These are phyloP conservation scores for Aspergillus udagawae DNA, from an alignment of 2,329 filamentous ascomycete genomes.

Conservation along the genomic window DNA sequence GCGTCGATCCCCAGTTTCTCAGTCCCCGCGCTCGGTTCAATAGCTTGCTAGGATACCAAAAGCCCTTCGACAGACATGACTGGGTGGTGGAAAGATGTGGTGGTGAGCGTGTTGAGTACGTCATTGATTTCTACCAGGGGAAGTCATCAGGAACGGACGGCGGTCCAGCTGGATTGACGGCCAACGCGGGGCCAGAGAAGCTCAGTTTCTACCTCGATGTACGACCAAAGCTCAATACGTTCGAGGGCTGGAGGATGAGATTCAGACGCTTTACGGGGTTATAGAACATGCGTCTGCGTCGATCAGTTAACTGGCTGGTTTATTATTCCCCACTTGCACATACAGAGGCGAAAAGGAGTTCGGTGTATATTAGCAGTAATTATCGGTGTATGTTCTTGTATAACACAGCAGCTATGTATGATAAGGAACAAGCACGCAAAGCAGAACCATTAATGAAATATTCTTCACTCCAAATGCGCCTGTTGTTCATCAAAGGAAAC, in stretches of 20 bases:
- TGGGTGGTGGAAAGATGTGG: conserved; percentile 95
- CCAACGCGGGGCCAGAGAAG: conserved; percentile 35
- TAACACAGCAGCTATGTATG: conserved; percentile 31
- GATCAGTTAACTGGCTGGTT: not conserved
- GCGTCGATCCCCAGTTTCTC: conserved; percentile 51
- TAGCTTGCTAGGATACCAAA: conserved; percentile 78
- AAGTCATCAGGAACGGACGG: conserved; percentile 39
- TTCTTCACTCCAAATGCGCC: conserved; percentile 24
- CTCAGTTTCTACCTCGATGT: conserved; percentile 64
- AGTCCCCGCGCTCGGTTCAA: conserved; percentile 82
- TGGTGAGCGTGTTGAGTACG: conserved; percentile 71
- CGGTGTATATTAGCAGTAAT: conserved; percentile 14
- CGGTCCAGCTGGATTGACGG: conserved; percentile 24
- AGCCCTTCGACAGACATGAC: conserved; percentile 93
- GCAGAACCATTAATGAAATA: conserved; percentile 16
- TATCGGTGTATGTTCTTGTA: conserved; percentile 32
- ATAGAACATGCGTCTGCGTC: conserved; percentile 17
- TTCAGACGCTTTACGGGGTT: conserved; percentile 46
- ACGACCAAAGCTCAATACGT: conserved; percentile 61
- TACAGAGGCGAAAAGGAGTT: conserved; percentile 27
- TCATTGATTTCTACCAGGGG: conserved; percentile 97
- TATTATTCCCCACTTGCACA: conserved; percentile 8
- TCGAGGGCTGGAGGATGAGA: conserved; percentile 58
- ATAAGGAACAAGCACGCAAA: conserved; percentile 19
- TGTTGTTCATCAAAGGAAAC: conserved; percentile 3